A percentile compares a stretch with the other conserved stretches of the same genome.
phyloP scores from a whole-genome alignment of 345 rosid species.

The Corchorus olitorius region DNA sequence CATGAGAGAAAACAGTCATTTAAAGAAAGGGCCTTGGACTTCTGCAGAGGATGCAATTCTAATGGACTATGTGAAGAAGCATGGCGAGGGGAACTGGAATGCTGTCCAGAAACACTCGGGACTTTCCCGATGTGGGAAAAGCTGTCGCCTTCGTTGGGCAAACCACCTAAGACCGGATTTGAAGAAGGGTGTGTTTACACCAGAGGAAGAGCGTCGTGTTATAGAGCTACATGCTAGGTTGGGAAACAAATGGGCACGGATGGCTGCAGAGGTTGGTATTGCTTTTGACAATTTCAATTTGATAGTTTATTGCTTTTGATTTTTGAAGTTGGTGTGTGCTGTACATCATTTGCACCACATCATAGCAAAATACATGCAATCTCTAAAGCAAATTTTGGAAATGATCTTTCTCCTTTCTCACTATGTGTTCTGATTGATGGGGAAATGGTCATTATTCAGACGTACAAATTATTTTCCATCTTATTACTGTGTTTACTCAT shows the following conservation, averaged over 20 bases:
- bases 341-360: background rate
- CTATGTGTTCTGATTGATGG: background rate
- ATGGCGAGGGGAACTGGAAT: constrained; percentile 76
- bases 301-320: background rate
- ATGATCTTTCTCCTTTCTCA: background rate
- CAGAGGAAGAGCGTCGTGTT: constrained; percentile 49
- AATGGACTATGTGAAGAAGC: constrained; percentile 47
- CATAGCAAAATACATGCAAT: background rate
- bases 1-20: constrained; percentile 17
- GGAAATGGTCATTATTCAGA: background rate
- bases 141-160: constrained; percentile 72
- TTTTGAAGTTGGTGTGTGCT: background rate
- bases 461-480: background rate
- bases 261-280: constrained; percentile 22
- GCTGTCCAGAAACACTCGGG: constrained; percentile 64
- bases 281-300: background rate
- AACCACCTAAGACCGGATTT: constrained; percentile 62
- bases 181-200: constrained; percentile 55
- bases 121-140: constrained; percentile 66
- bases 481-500: background rate
- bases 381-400: background rate
- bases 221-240: constrained; percentile 52
- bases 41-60: constrained; percentile 53
- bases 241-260: constrained; percentile 22
- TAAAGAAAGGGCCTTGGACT: constrained; percentile 67